Base-by-base conservation (phyloP, 805 yeast species). In the Alloascoidea hylecoeti region DNA sequence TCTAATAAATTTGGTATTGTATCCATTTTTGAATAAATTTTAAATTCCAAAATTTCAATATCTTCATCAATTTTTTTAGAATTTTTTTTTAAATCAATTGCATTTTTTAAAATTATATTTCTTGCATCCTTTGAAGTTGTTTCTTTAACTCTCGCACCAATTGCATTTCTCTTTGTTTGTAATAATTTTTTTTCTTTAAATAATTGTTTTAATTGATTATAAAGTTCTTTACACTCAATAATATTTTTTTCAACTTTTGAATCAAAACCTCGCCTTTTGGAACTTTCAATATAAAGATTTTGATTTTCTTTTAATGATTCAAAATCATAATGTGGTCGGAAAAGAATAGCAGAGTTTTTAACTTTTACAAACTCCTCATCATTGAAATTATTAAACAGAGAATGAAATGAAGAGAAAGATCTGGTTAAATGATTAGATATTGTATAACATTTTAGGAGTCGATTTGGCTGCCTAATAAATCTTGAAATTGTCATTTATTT, bases 1-100 rank as follows among this genome's bases (percentile, higher is more conserved):
- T 72, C 74, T 0, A 80, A 54, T 16, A 68, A 50, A 48, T 81
- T 82, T 0, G 94, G 94, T n/a, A 82, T 55, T 0, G 61, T 51
- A 5, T 70, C 74, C 1, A 72, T 70, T 12, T 56, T 53, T 0
- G 49, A 41, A 27, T 54, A 52, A 0, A 78, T 52, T 2, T 52
- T 47, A 4, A 57, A 51, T 14, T 72, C 65, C 3, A 66, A 41
- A 1, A 41, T 38, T 1, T 48, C 33, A 2, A 46, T 28, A 0
- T 37, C 38, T 28, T 56, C 56, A 36, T 48, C 57, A 32, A 51
- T 36, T 4, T 39, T 35, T 39, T 58, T 59, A 16, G 56, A 41
- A 2, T 38, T 40, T 23, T 46, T 48, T 42, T 2, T 47, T 34
- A 4, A 39, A 38, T 4, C 41, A 35, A 18, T 41, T 42, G n/a